Evolutionary conservation across 75 land plant genomes (phyloP).

Genomic region (Pinus albicaulis): DNA sequence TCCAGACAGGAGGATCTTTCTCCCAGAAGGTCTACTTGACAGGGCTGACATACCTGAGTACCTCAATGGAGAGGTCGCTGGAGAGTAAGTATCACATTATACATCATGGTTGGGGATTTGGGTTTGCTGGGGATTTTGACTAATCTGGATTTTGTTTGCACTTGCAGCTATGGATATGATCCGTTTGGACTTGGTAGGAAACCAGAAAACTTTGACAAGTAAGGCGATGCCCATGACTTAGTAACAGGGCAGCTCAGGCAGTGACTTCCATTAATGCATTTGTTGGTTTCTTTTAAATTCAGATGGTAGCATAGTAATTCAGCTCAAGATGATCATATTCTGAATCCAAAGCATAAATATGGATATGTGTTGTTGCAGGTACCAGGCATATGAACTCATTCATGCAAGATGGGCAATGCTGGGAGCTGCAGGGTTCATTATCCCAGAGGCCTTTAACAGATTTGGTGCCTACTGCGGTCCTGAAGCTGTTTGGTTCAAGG

Average conservation of each 20-base stretch:
- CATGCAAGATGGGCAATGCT: conserved; percentile 99
- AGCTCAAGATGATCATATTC: neutral
- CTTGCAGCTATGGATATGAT: conserved; percentile 95
- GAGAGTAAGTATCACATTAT: conserved; percentile 67
- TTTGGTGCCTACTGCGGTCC: conserved; percentile 96
- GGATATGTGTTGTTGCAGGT: conserved; percentile 37
- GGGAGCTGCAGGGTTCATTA: conserved; percentile 96
- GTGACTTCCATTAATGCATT: neutral
- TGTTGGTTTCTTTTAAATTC: neutral
- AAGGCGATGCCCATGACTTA: conserved; percentile 5
- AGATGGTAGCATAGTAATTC: neutral
- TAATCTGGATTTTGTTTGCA: conserved; percentile 2
- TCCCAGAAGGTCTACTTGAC: conserved; percentile 93
- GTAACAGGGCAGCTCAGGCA: neutral
- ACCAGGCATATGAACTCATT: conserved; percentile 93
- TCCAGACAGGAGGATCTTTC: conserved; percentile 92
- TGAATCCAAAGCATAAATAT: neutral
- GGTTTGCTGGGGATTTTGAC: neutral
- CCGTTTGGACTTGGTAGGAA: conserved; percentile 99
- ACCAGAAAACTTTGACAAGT: conserved; percentile 94
- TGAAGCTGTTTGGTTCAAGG: conserved; percentile 99
- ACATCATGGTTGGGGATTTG: neutral
- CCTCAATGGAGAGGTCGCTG: conserved; percentile 96
- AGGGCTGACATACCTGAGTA: conserved; percentile 86
- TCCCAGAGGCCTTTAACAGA: conserved; percentile 99